Evolutionary conservation across 1,284 basidiomycete genomes (phyloP), one percentile per base, ranked within the genome.

Genomic region (Pascua sp.): DNA sequence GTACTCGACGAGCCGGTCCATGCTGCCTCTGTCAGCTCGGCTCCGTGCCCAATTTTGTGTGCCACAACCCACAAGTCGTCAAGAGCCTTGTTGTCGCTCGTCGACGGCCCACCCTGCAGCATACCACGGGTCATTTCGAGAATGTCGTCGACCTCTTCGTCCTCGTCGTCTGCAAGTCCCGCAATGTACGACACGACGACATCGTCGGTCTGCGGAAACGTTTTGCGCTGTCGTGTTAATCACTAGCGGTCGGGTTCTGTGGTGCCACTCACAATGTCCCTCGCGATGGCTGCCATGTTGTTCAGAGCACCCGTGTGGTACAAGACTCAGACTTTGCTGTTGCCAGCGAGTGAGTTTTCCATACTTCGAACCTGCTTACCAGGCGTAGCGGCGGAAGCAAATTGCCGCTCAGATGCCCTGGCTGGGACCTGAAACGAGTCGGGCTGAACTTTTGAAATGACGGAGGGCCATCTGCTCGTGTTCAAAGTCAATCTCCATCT

Each of bases 131-230:
- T 86, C 60, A 92, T 83, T 60, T 86, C 84, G 15, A 93, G 82
- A 47, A 93, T 86, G 71, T 92, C 90, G 69, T 92, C 90, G 62
- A 77, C 71, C 53, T 92, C 90, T 75, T 91, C 90, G 49, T 90
- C 88, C 38, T 91, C 91, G 74, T 95, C 93, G 71, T 97, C 94
- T 56, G 93, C 84, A 50, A 97, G 84, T 41, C 92, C 93, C 18
- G 90, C 83, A 49, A 98, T 86, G 75, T 98, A 98, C 63, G 92
- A 88, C 16, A 97, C 87, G 63, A 98, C 86, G 56, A 94, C 85
- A 68, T 95, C 91, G 74, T 98, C 93, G 37, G 91, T 89, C n/a
- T 86, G 86, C 4, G 92, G 91, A 60, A 97, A 85, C 38, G 81
- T 82, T 37, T 81, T 80, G 42, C 90, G 84, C 76, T 78, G 55